Percentiles rank a stretch among this genome's conserved stretches.
phyloP scores from a whole-genome alignment of 2,329 filamentous ascomycete species.

The Ascochyta fabae region DNA sequence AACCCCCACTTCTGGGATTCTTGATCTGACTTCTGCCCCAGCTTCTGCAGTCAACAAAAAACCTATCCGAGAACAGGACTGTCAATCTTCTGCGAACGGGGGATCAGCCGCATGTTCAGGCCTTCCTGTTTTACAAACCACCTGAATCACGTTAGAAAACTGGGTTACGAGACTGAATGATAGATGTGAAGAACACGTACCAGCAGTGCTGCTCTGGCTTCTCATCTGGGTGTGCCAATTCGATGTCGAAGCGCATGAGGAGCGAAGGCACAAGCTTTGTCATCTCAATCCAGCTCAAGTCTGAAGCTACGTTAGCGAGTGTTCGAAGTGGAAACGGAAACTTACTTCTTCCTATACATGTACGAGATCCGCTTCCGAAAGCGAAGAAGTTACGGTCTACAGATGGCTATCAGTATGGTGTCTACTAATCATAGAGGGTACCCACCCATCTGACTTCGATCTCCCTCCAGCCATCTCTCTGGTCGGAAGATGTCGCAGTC shows the following conservation, averaged over 20 bases:
- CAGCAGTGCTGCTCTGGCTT: conserved; percentile 13
- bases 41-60: too few species aligned
- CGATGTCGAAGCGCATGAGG: conserved; percentile 44
- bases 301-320: not conserved
- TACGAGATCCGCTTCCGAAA: conserved; percentile 19
- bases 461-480: conserved; percentile 22
- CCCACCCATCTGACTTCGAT: conserved; percentile 16
- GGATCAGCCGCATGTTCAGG: too few species aligned
- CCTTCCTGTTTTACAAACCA: too few species aligned
- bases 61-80: too few species aligned
- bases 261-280: conserved; percentile 43
- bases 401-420: not conserved
- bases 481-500: conserved; percentile 24
- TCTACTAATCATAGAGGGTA: not conserved
- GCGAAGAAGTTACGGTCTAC: conserved; percentile 21
- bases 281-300: conserved; percentile 45
- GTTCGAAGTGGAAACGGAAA: not conserved
- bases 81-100: too few species aligned
- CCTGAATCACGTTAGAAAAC: too few species aligned
- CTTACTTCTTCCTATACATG: conserved; percentile 21
- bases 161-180: too few species aligned
- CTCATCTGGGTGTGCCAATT: conserved; percentile 34
- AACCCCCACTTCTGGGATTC: too few species aligned
- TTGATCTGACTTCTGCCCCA: too few species aligned
- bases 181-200: too few species aligned